Percentiles rank a stretch among this genome's conserved stretches.
Evolutionary conservation across 2,329 filamentous ascomycete species (phyloP).

Genomic region (Botryotinia calthae): DNA sequence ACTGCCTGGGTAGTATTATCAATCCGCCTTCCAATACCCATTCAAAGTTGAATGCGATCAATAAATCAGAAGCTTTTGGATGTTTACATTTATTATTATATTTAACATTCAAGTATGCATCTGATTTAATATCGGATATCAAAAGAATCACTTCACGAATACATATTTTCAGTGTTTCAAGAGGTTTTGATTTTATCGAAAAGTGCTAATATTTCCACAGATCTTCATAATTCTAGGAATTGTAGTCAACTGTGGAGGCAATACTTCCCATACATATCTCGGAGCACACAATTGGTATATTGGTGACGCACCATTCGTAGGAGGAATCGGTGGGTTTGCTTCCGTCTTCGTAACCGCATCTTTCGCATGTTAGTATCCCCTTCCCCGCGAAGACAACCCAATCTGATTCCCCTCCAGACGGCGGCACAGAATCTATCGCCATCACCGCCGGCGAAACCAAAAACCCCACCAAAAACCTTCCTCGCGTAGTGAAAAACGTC

Average conservation of each 20-base stretch:
- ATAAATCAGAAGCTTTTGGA: not conserved
- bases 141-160: too few relatives aligned
- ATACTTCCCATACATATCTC: constrained; percentile 52
- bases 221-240: constrained; percentile 64
- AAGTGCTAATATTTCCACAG: constrained; percentile 32
- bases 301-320: constrained; percentile 61
- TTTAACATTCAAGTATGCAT: not conserved
- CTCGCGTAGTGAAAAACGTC: constrained; percentile 62
- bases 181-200: not conserved
- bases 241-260: constrained; percentile 57
- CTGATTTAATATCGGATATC: not conserved
- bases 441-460: constrained; percentile 66
- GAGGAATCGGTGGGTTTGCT: constrained; percentile 63
- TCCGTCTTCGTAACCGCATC: constrained; percentile 60
- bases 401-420: constrained; percentile 39
- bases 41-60: not conserved
- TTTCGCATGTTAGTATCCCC: constrained; percentile 52
- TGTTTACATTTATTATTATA: not conserved
- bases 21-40: not conserved
- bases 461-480: constrained; percentile 58
- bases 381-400: not conserved
- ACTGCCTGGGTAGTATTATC: not conserved
- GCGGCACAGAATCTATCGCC: constrained; percentile 62
- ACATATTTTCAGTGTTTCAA: not conserved
- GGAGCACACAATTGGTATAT: constrained; percentile 58